Evolutionary conservation across 129 eudicot species (phyloP).

Genomic region (Glebionis coronaria): DNA sequence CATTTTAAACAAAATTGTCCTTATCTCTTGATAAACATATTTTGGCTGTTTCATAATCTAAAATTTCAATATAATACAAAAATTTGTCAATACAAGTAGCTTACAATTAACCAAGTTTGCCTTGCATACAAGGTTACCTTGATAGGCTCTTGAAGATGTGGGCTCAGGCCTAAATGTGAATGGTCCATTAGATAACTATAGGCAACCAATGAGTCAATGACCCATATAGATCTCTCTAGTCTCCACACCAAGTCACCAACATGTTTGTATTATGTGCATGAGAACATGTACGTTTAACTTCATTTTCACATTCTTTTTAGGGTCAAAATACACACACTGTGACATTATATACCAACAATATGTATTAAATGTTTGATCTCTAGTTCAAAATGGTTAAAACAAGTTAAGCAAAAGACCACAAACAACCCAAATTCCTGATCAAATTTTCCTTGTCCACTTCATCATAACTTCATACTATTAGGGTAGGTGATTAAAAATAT

Average conservation of each 20-base stretch:
- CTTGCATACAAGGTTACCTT: constrained; percentile 24
- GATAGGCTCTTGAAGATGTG: constrained; percentile 25
- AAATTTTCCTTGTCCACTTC: neutral
- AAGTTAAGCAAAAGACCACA: too few species aligned
- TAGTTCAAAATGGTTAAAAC: too few species aligned
- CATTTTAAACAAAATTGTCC: too few species aligned
- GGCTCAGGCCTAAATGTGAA: constrained; percentile 23
- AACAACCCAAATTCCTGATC: neutral
- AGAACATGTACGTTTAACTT: neutral
- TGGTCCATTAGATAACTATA: constrained; percentile 16
- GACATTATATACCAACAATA: too few species aligned
- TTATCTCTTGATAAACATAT: too few species aligned
- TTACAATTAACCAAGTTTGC: constrained; percentile 13
- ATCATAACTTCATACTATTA: neutral
- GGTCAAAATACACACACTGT: too few species aligned
- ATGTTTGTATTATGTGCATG: neutral
- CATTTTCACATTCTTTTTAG: neutral
- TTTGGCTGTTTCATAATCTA: too few species aligned
- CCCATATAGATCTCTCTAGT: constrained; percentile 1
- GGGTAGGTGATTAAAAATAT: neutral
- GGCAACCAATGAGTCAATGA: constrained; percentile 3
- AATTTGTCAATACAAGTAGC: too few species aligned
- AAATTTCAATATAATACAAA: too few species aligned
- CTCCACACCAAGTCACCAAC: neutral
- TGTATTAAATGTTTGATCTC: too few species aligned